Conservation (phyloP, 495 filamentous ascomycete genomes). For the Xanthoparmelia taractica region DNA sequence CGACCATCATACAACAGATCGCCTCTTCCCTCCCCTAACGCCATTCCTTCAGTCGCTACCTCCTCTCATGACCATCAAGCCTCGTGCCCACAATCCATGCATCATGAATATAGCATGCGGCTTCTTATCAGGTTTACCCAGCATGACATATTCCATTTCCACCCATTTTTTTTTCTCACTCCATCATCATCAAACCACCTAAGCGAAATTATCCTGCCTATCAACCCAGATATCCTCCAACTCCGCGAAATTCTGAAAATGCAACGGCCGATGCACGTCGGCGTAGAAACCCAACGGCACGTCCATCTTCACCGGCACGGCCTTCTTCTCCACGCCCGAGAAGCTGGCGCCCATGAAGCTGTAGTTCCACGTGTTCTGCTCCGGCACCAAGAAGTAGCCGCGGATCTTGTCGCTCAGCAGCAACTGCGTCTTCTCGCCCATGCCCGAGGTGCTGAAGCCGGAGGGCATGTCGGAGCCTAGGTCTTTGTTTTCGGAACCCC, state of each 20-base stretch:
- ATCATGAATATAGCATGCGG: conserved; percentile 11
- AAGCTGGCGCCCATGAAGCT: conserved; percentile 94
- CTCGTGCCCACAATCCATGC: conserved; percentile 25
- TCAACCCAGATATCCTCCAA: conserved; percentile 88
- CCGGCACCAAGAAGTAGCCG: conserved; percentile 93
- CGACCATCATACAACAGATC: not conserved
- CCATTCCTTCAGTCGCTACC: not conserved
- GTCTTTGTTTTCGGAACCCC: conserved; percentile 96
- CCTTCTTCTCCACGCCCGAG: conserved; percentile 78
- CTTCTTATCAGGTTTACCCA: not conserved
- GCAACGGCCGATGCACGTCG: conserved; percentile 82
- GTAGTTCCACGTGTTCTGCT: conserved; percentile 89
- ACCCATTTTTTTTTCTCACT: not conserved
- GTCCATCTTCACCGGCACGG: conserved; percentile 86
- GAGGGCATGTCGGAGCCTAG: conserved; percentile 81
- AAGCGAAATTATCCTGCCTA: conserved; percentile 79
- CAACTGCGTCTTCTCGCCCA: conserved; percentile 94
- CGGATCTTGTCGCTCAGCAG: conserved; percentile 84
- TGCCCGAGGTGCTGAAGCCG: conserved; percentile 74
- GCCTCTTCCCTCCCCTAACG: not conserved
- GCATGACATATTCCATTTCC: not conserved
- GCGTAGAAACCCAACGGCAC: conserved; percentile 84
- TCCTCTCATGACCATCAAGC: not conserved
- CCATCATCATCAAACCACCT: conserved; percentile 25
- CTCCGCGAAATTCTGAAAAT: conserved; percentile 92